Base-by-base conservation (phyloP, 306 rosid genomes). In the Medicago ruthenica region DNA sequence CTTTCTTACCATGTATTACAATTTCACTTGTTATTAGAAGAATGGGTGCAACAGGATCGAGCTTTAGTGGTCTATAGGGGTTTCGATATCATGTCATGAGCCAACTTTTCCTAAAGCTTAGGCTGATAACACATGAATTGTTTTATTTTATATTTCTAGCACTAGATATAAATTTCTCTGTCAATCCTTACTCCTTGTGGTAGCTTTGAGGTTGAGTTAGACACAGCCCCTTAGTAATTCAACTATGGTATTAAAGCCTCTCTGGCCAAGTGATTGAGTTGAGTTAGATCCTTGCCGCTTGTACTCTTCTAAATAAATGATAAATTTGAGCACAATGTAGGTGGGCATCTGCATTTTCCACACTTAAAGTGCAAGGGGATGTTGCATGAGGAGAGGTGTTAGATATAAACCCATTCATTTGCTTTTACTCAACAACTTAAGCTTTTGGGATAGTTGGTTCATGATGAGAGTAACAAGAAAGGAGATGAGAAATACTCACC, bases 171-270 rank as follows among this genome's bases (percentile, higher is more conserved):
- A 0, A 24, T 68, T 20, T 11, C 12, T 13, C 48, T 15, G 58
- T 48, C 21, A 22, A 15, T 45, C 21, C 8, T 14, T 47, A 40
- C 37, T 58, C 8, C 64, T 22, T 24, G 37, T 58, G 60, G 24
- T n/a, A 68, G 42, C 74, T 69, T 47, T 24, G 41, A n/a, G 58
- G 74, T 27, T 48, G 60, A 24, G 45, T 50, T 69, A 34, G 48
- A 6, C 63, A 18, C 4, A 50, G 10, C 15, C 22, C 13, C 17
- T 67, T 47, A n/a, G 10, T 70, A 70, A 70, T 34, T 70, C 62
- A 31, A 70, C 36, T 31, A 70, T 50, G 34, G 16, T n/a, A 51
- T 31, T 70, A n/a, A 34, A 31, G 57, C 40, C 57, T 67, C 39
- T 45, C 12, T 41, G 9, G 54, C 45, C 61, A 50, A 16, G 75